Conservation (phyloP, 306 rosid genomes). For the Acacia confusa region DNA sequence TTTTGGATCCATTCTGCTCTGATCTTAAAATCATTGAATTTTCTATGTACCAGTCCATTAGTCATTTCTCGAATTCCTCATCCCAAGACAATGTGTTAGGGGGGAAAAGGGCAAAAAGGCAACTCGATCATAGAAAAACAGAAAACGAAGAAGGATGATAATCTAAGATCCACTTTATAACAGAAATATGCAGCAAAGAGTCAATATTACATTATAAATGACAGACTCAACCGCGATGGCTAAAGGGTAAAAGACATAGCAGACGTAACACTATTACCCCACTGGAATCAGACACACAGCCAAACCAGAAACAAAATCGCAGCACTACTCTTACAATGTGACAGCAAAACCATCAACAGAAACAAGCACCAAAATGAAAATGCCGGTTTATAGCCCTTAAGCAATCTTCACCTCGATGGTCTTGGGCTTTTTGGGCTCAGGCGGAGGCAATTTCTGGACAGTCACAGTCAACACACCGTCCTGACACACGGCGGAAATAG, state of each 20-base stretch:
- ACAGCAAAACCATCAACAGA: background rate
- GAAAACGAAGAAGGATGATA: background rate
- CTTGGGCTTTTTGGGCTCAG: slow-evolving; percentile 92
- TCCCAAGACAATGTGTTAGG: too few relatives aligned
- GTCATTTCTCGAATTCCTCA: background rate
- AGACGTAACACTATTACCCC: background rate
- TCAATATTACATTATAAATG: background rate
- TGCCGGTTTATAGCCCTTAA: slow-evolving; percentile 14
- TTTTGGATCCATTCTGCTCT: too few relatives aligned
- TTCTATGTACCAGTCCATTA: too few relatives aligned
- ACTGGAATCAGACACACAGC: background rate
- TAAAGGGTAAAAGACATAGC: background rate
- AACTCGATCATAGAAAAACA: background rate
- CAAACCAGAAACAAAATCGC: background rate
- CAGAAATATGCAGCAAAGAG: background rate
- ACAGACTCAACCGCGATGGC: background rate
- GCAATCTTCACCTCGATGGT: slow-evolving; percentile 74
- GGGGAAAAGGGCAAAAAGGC: background rate
- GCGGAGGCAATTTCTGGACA: slow-evolving; percentile 81
- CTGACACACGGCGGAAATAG: slow-evolving; percentile 69
- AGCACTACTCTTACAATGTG: background rate
- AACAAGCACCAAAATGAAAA: background rate
- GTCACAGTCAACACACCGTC: slow-evolving; percentile 88
- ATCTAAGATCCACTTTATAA: background rate
- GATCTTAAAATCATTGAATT: too few relatives aligned